Conservation (phyloP, 2,329 filamentous ascomycete species). For the Diatrype stigma region DNA sequence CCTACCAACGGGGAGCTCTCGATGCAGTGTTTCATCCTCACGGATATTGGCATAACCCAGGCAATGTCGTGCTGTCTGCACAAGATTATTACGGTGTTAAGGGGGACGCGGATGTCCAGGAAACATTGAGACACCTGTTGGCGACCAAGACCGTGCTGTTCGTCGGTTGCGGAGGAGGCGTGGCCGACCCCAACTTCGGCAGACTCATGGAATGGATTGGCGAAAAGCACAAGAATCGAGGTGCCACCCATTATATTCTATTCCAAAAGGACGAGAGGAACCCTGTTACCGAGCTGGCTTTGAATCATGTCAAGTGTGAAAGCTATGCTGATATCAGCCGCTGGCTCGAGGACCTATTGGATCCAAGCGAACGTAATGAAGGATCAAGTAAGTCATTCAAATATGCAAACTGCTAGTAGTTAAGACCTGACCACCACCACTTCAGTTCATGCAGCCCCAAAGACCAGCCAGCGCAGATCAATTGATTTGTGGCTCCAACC, state of each 20-base stretch:
- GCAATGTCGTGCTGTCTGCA: constrained; percentile 9
- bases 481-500: constrained; percentile 11
- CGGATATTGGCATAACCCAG: constrained; percentile 10
- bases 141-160: constrained; percentile 11
- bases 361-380: constrained; percentile 1
- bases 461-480: constrained; percentile 2
- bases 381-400: constrained; percentile 6
- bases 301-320: constrained; percentile 6
- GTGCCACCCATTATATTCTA: constrained; percentile 8
- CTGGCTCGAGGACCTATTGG: constrained; percentile 6
- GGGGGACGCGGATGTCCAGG: constrained; percentile 1
- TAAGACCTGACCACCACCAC: neutral
- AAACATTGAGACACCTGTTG: constrained; percentile 8
- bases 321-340: constrained; percentile 3
- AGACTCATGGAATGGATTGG: constrained; percentile 12
- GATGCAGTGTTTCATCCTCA: constrained; percentile 13
- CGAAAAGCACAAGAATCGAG: constrained; percentile 1
- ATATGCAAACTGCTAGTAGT: neutral
- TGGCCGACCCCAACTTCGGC: constrained; percentile 10
- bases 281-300: constrained; percentile 6
- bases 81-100: constrained; percentile 7
- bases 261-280: constrained; percentile 1
- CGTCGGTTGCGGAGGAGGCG: constrained; percentile 11
- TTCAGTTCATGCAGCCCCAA: constrained; percentile 1
- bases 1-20: constrained; percentile 8